Conservation (phyloP, 768 basidiomycete species). For the Naganishia vishniacii region DNA sequence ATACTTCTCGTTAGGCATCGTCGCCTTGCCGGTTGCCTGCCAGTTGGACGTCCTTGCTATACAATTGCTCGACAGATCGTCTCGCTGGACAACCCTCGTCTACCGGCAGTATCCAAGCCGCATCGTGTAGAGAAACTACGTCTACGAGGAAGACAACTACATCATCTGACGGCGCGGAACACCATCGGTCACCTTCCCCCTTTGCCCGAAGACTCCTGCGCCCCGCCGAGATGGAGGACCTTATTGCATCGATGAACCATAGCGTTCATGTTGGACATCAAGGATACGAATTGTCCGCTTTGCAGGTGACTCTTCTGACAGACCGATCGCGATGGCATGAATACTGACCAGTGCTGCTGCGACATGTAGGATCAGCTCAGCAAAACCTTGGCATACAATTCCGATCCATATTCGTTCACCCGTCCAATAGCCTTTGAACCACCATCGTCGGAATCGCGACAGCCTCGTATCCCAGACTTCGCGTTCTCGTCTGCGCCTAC, state of each 20-base stretch:
- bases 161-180: no score
- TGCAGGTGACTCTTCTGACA: constrained; percentile 4
- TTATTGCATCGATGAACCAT: constrained; percentile 7
- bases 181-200: no score
- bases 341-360: background rate
- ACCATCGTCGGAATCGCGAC: background rate
- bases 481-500: background rate
- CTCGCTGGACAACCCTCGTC: no score
- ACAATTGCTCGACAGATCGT: no score
- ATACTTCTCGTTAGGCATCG: no score
- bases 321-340: background rate
- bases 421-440: background rate
- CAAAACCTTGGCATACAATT: constrained; percentile 14
- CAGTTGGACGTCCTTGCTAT: no score
- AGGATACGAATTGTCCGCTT: background rate
- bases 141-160: no score
- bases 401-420: background rate
- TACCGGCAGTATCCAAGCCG: no score
- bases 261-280: constrained; percentile 17
- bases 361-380: constrained; percentile 2
- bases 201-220: no score
- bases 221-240: background rate
- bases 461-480: background rate
- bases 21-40: no score
- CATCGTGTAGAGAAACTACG: no score